Conservation (phyloP, 164 flowering plant genomes). For the Saururus chinensis region DNA sequence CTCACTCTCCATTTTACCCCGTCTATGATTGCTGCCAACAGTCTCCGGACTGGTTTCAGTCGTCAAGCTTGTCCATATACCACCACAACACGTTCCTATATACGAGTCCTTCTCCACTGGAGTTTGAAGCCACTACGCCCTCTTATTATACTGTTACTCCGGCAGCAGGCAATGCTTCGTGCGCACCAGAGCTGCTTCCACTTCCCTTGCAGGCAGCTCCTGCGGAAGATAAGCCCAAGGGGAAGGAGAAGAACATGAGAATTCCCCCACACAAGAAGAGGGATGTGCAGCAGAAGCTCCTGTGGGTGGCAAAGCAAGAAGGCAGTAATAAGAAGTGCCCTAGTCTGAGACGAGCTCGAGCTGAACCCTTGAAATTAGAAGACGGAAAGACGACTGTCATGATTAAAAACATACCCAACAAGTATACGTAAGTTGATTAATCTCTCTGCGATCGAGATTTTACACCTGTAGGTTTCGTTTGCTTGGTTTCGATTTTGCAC, state of each 20-base stretch:
- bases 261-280: not conserved
- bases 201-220: not conserved
- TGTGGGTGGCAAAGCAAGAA: not conserved
- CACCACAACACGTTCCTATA: not conserved
- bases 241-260: not conserved
- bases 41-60: not conserved
- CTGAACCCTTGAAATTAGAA: not conserved
- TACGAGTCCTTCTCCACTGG: not conserved
- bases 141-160: too few relatives aligned
- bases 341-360: not conserved
- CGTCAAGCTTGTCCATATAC: not conserved
- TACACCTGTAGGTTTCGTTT: too few relatives aligned
- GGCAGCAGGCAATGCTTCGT: too few relatives aligned
- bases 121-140: not conserved
- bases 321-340: not conserved
- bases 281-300: not conserved
- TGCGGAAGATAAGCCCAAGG: not conserved
- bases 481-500: too few relatives aligned
- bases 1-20: not conserved
- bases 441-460: too few relatives aligned
- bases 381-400: not conserved
- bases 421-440: not conserved
- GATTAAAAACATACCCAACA: not conserved
- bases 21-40: not conserved
- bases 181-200: not conserved